phyloP scores from a whole-genome alignment of 495 filamentous ascomycete genomes.

The Jackrogersella multiformis region DNA sequence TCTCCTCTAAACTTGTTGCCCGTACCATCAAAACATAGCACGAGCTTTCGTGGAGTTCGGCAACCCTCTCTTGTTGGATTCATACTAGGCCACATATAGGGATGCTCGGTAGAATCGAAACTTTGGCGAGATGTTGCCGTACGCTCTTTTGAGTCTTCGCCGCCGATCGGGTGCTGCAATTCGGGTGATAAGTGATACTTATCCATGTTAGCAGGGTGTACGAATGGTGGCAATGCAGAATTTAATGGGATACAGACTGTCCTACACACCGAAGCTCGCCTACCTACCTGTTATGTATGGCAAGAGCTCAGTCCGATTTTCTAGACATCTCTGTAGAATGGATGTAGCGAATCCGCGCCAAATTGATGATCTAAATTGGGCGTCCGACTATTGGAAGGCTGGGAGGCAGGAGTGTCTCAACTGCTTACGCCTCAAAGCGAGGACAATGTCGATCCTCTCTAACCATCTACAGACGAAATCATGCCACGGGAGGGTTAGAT shows the following conservation, averaged over 20 bases:
- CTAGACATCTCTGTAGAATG: background rate
- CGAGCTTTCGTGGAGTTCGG: constrained; percentile 58
- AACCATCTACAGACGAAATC: background rate
- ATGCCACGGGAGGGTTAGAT: background rate
- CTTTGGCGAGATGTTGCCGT: constrained; percentile 15
- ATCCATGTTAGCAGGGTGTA: constrained; percentile 15
- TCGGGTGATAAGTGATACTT: constrained; percentile 24
- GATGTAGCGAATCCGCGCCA: constrained; percentile 2
- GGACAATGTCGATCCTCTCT: constrained; percentile 4
- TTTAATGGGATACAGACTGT: background rate
- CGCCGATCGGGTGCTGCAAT: background rate
- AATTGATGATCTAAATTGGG: background rate
- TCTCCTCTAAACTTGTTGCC: constrained; percentile 87
- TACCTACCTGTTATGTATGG: constrained; percentile 11
- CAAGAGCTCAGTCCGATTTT: background rate
- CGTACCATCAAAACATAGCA: constrained; percentile 90
- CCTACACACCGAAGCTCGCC: background rate
- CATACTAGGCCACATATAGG: constrained; percentile 4
- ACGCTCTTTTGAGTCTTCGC: constrained; percentile 22
- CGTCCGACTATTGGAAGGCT: constrained; percentile 4
- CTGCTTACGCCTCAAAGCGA: background rate
- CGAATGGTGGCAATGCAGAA: constrained; percentile 3
- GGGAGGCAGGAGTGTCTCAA: constrained; percentile 2
- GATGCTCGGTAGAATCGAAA: background rate
- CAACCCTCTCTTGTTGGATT: constrained; percentile 25